These are phyloP conservation scores for Debaryomycetaceae sp. DNA, from an alignment of 1,139 yeast species.

Conservation along the genomic window DNA sequence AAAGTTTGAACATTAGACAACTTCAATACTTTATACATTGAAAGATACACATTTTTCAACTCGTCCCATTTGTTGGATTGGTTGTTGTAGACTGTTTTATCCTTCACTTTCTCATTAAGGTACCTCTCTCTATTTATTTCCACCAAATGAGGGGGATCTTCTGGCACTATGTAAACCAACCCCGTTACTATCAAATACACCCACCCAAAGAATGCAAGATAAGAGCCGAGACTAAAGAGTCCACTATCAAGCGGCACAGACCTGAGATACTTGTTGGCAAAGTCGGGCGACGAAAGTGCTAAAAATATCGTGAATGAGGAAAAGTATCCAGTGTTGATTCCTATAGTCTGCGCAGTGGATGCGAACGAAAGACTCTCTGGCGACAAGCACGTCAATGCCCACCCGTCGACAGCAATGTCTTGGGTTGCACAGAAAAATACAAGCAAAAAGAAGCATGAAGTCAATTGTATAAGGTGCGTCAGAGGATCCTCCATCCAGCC, in stretches of 20 bases:
- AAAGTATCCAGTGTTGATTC: slow-evolving; percentile 91
- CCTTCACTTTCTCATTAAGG: slow-evolving; percentile 30
- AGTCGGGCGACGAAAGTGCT: slow-evolving; percentile 88
- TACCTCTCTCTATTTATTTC: slow-evolving; percentile 37
- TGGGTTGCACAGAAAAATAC: slow-evolving; percentile 95
- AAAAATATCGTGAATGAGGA: slow-evolving; percentile 85
- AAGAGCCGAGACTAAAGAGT: slow-evolving; percentile 67
- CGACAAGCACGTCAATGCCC: slow-evolving; percentile 90
- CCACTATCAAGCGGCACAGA: slow-evolving; percentile 60
- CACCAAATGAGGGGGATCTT: slow-evolving; percentile 56
- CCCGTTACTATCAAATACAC: slow-evolving; percentile 67
- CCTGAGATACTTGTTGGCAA: slow-evolving; percentile 82
- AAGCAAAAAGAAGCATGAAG: slow-evolving; percentile 64
- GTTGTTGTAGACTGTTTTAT: slow-evolving; percentile 24
- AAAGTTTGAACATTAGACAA: slow-evolving; percentile 76
- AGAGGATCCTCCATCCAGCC: slow-evolving; percentile 54
- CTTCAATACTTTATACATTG: slow-evolving; percentile 75
- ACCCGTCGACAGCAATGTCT: slow-evolving; percentile 98
- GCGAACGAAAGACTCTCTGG: slow-evolving; percentile 85
- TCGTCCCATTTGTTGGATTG: slow-evolving; percentile 22
- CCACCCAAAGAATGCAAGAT: slow-evolving; percentile 76
- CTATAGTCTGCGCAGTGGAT: slow-evolving; percentile 95
- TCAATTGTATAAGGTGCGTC: slow-evolving; percentile 51
- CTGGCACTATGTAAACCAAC: slow-evolving; percentile 58
- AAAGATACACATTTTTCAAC: slow-evolving; percentile 54